Evolutionary conservation across 352 stramenopile species (phyloP).

Genomic region (Saprolegnia parasitica): DNA sequence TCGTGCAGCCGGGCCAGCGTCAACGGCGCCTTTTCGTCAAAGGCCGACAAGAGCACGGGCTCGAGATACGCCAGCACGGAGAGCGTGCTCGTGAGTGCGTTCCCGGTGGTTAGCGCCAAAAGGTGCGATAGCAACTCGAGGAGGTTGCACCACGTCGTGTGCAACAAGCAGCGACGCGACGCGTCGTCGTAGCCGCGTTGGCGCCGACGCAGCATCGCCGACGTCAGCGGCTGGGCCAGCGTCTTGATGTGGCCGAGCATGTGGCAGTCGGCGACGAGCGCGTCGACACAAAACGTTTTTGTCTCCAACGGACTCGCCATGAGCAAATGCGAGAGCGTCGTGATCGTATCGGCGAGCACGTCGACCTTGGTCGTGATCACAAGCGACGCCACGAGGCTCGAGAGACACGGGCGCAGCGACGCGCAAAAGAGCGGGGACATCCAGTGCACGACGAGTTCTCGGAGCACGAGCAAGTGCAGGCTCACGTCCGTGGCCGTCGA

Average conservation of each 20-base stretch:
- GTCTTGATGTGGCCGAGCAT: conserved; percentile 1
- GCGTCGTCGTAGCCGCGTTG: conserved; percentile 1
- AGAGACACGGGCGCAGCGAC: background rate
- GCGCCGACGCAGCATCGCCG: conserved; percentile 7
- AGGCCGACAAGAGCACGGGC: conserved; percentile 19
- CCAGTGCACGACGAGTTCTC: background rate
- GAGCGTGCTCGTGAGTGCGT: background rate
- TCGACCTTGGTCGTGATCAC: conserved; percentile 1
- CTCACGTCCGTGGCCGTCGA: background rate
- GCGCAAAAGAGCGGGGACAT: background rate
- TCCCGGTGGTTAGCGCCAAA: background rate
- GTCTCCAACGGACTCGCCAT: background rate
- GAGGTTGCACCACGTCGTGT: conserved; percentile 9
- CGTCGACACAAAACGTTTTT: background rate
- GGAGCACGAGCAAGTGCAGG: background rate
- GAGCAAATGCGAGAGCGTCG: background rate
- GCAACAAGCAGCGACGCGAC: background rate
- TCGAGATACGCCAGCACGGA: conserved; percentile 1
- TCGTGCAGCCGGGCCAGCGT: conserved; percentile 6
- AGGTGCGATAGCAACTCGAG: conserved; percentile 2
- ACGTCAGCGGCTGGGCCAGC: conserved; percentile 5
- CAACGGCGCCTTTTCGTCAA: background rate
- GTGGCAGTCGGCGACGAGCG: background rate
- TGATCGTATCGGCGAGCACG: background rate
- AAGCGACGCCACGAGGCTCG: background rate